Base-by-base conservation (phyloP, 1,139 yeast species). In the Meyerozyma athensensis region DNA sequence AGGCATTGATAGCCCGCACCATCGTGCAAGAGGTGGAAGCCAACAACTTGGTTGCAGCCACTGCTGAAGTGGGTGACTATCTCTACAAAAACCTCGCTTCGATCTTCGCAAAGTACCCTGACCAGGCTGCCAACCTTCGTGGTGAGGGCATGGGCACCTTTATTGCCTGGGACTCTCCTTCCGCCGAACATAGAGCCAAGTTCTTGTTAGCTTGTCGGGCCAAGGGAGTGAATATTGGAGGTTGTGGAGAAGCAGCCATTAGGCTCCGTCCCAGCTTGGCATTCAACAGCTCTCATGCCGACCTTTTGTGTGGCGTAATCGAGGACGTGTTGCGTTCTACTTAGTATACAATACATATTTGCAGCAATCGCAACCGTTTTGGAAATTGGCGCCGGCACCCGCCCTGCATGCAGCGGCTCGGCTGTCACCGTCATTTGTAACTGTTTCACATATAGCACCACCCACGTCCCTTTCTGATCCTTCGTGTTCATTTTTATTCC, bases 221-320 rank as follows among this genome's bases (percentile, higher is more conserved):
- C 30, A 65, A 63, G 34, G 90, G 90, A 44, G 71, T 81, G 41
- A 81, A 81, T 53, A 74, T 80, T 44, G 90, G 90, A 48, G 89
- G 87, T 18, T 81, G 87, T 59, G 82, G 86, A 46, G 84, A 76
- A 34, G 58, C 56, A 21, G 63, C 83, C 35, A 77, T 82, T 34
- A 74, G 90, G 63, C 68, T 82, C 54, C 77, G 90, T 68, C 89
- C 90, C 36, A 66, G 84, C 17, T 68, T 82, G 52, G 74, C 81
- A 22, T 81, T 82, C 55, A 85, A 77, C 51, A 66, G 74, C 53
- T 73, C 74, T 49, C 89, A 82, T 51, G 86, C 79, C 30, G 86
- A 81, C 50, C 55, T 81, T 17, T 71, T 82, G 46, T 52, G 77
- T 40, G 68, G 63, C 3, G 69, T 67, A 10, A 55, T 77, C 42